A percentile compares a stretch with the other conserved stretches of the same genome.
phyloP scores from a whole-genome alignment of 2,329 filamentous ascomycete species.

The Tolypocladium sp. region DNA sequence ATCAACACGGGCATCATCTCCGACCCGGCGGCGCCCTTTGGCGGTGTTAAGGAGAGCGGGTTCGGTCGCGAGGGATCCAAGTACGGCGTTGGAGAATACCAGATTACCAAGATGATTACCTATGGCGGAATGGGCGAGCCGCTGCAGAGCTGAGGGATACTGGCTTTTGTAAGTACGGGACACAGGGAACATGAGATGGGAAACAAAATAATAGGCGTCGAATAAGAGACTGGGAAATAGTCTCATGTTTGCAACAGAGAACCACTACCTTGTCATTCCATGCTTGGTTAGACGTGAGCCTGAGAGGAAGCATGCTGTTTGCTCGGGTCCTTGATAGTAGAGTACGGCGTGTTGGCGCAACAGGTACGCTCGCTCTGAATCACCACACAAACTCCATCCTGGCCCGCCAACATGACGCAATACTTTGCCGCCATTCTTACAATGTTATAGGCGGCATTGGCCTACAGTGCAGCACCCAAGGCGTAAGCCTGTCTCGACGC shows the following conservation, averaged over 20 bases:
- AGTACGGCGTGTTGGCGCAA: too few relatives aligned
- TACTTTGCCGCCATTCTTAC: too few relatives aligned
- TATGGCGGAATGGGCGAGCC: conserved; percentile 46
- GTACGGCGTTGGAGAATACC: conserved; percentile 71
- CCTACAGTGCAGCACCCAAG: too few relatives aligned
- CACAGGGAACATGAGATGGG: background rate
- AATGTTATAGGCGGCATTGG: too few relatives aligned
- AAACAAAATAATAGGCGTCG: background rate
- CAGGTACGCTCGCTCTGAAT: too few relatives aligned
- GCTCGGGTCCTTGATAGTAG: background rate
- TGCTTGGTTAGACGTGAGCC: background rate
- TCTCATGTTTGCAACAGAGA: background rate
- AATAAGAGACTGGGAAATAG: background rate
- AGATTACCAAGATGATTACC: conserved; percentile 58
- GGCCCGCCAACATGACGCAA: too few relatives aligned
- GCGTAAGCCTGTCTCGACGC: too few relatives aligned
- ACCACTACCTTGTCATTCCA: background rate
- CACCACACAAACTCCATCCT: too few relatives aligned
- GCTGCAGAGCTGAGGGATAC: conserved; percentile 30
- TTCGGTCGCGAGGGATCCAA: conserved; percentile 72
- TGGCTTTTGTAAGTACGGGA: background rate
- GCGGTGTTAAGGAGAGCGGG: conserved; percentile 74
- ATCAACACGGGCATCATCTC: conserved; percentile 67
- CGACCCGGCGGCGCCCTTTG: conserved; percentile 55
- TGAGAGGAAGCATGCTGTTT: background rate